Conservation (phyloP, 441 rosid species). For the Brassica balearica region DNA sequence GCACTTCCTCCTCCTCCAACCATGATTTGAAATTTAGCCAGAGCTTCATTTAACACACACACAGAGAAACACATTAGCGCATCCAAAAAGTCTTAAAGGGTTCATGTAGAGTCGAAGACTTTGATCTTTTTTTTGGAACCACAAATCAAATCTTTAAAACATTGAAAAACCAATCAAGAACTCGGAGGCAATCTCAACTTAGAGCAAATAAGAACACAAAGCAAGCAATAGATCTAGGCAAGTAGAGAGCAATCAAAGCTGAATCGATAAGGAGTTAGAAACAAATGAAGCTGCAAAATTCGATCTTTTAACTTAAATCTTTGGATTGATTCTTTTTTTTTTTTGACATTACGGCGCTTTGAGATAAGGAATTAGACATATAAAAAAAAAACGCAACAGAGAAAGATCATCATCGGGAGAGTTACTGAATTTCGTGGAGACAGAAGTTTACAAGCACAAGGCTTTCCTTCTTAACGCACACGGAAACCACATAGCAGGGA, state of each 20-base stretch:
- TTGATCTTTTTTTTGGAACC: slow-evolving; percentile 30
- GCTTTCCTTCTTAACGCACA: slow-evolving; percentile 45
- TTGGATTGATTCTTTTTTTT: slow-evolving; percentile 16
- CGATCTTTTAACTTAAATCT: slow-evolving; percentile 40
- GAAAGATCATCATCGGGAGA: slow-evolving; percentile 39
- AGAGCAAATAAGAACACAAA: slow-evolving; percentile 2
- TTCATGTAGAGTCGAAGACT: slow-evolving; percentile 53
- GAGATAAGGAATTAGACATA: slow-evolving; percentile 16
- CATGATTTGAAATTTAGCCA: slow-evolving; percentile 56
- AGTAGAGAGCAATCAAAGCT: slow-evolving; percentile 57
- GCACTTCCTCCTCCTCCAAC: slow-evolving; percentile 60
- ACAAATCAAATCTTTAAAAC: slow-evolving; percentile 51
- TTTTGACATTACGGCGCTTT: slow-evolving; percentile 41
- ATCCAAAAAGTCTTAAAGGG: slow-evolving; percentile 55
- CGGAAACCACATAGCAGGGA: slow-evolving; percentile 39
- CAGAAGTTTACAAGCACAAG: slow-evolving; percentile 35
- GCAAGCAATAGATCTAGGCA: slow-evolving; percentile 43
- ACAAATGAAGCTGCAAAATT: slow-evolving; percentile 38
- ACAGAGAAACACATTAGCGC: slow-evolving; percentile 18
- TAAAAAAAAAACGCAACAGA: not conserved
- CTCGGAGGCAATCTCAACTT: slow-evolving; percentile 35
- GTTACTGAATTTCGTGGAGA: slow-evolving; percentile 44
- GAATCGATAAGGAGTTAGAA: slow-evolving; percentile 23
- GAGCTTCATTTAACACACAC: slow-evolving; percentile 59
- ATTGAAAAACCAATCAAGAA: slow-evolving; percentile 41